A percentile compares a stretch with the other conserved stretches of the same genome.
These are phyloP conservation scores for Jackrogersella multiformis DNA, from an alignment of 495 filamentous ascomycete genomes.

Conservation along the genomic window DNA sequence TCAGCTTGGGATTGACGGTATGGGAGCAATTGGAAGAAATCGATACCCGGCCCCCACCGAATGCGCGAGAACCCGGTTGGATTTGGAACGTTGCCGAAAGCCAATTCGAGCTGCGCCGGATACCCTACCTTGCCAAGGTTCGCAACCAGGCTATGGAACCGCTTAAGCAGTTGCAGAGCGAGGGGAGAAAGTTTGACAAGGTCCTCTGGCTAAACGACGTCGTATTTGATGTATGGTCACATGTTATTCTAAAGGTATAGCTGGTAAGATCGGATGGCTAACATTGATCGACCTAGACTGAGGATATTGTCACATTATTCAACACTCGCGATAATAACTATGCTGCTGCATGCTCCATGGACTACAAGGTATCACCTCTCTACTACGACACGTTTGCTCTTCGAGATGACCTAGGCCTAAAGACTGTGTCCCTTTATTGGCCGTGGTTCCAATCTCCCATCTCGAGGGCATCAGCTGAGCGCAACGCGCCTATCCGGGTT, in stretches of 20 bases:
- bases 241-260: neutral
- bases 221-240: slow-evolving; percentile 61
- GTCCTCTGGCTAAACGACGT: slow-evolving; percentile 82
- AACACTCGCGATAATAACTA: slow-evolving; percentile 76
- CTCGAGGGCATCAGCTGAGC: slow-evolving; percentile 67
- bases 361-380: slow-evolving; percentile 71
- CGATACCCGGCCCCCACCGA: slow-evolving; percentile 54
- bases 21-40: slow-evolving; percentile 66
- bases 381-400: slow-evolving; percentile 91
- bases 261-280: neutral
- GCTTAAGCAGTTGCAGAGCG: slow-evolving; percentile 48
- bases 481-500: slow-evolving; percentile 70
- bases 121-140: slow-evolving; percentile 72
- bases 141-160: slow-evolving; percentile 67
- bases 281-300: slow-evolving; percentile 52
- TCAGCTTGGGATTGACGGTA: slow-evolving; percentile 63
- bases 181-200: slow-evolving; percentile 67
- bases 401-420: slow-evolving; percentile 71
- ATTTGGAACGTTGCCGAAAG: slow-evolving; percentile 62
- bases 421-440: slow-evolving; percentile 64
- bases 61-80: slow-evolving; percentile 58
- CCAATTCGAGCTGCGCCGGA: slow-evolving; percentile 66
- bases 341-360: slow-evolving; percentile 82
- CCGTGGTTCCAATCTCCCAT: slow-evolving; percentile 75
- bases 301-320: slow-evolving; percentile 75